Evolutionary conservation across 1,284 basidiomycete species (phyloP).

Genomic region (Cutaneotrichosporon sp.): DNA sequence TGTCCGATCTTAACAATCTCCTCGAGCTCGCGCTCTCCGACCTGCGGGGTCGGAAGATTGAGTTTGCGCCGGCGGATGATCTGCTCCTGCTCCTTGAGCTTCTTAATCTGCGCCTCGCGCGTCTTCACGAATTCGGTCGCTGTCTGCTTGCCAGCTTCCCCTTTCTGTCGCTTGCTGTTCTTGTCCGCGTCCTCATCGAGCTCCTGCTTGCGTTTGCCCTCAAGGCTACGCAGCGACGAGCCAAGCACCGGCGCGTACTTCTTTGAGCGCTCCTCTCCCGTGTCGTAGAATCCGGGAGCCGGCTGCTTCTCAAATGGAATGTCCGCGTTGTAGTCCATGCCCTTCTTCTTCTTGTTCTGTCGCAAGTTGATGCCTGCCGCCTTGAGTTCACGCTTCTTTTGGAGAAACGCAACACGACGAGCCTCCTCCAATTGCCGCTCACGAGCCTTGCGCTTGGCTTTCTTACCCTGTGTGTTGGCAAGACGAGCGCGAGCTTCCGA

Average conservation of each 20-base stretch:
- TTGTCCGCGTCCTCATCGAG: conserved; percentile 81
- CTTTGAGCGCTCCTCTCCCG: conserved; percentile 88
- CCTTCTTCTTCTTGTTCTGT: conserved; percentile 87
- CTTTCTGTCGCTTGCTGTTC: conserved; percentile 69
- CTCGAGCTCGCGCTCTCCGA: conserved; percentile 92
- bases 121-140: conserved; percentile 86
- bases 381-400: conserved; percentile 97
- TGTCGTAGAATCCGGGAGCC: conserved; percentile 94
- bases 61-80: conserved; percentile 84
- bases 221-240: conserved; percentile 77
- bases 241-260: conserved; percentile 83
- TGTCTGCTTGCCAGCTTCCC: conserved; percentile 40
- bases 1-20: conserved; percentile 98
- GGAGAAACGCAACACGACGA: conserved; percentile 83
- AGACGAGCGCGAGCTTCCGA: conserved; percentile 96
- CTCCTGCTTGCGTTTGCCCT: conserved; percentile 76
- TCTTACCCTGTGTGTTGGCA: conserved; percentile 99
- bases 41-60: conserved; percentile 82
- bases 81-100: conserved; percentile 92
- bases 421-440: conserved; percentile 97
- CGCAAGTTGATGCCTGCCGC: conserved; percentile 87
- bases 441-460: conserved; percentile 96
- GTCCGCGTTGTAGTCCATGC: conserved; percentile 98
- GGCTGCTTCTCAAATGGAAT: conserved; percentile 98
- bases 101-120: conserved; percentile 93